Conservation (phyloP, 2,329 filamentous ascomycete genomes). For the Colletotrichum aenigma region DNA sequence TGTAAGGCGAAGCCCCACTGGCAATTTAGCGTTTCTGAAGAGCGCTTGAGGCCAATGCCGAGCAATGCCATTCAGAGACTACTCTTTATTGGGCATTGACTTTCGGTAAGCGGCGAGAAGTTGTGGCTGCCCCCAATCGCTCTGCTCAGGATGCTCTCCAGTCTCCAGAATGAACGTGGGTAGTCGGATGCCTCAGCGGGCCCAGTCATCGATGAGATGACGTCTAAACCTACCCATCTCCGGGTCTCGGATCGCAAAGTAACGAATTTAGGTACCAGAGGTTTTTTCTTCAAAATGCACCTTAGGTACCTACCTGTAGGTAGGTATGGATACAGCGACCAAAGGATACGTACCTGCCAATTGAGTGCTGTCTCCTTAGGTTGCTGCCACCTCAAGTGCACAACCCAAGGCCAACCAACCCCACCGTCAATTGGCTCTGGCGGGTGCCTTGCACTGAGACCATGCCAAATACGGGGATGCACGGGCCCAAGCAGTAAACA, state of each 20-base stretch:
- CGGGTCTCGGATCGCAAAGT: neutral
- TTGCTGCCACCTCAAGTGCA: neutral
- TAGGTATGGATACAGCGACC: neutral
- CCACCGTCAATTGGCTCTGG: conserved; percentile 6
- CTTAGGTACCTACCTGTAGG: neutral
- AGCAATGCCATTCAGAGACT: neutral
- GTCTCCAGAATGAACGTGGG: neutral
- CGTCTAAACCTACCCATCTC: neutral
- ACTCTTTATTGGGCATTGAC: neutral
- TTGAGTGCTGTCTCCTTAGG: neutral
- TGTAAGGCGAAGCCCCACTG: neutral
- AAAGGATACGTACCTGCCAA: neutral
- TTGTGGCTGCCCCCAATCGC: neutral
- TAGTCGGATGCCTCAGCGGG: neutral
- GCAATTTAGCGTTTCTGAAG: conserved; percentile 10
- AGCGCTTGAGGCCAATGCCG: neutral
- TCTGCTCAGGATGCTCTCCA: neutral
- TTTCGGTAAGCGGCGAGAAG: neutral
- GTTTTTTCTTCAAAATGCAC: neutral
- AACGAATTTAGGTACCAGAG: neutral
- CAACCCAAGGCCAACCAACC: neutral
- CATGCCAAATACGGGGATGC: conserved; percentile 33
- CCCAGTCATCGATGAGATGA: neutral
- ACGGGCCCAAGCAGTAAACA: conserved; percentile 36
- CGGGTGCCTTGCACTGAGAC: conserved; percentile 16